Percentiles rank a stretch among this genome's conserved stretches.
Conservation (phyloP, 805 yeast genomes). For the Candida ovalis region DNA sequence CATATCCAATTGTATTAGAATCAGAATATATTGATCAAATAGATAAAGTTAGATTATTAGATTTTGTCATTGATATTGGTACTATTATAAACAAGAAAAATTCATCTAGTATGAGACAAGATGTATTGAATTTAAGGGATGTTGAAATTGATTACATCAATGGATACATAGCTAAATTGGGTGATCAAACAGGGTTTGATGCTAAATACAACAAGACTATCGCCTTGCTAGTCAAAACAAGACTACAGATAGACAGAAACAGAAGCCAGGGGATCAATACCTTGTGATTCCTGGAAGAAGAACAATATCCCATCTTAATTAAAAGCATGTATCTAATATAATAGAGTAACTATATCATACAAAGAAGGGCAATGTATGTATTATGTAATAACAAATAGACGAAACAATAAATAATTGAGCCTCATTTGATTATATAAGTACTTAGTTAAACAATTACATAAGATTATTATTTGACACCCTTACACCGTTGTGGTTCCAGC, state of each 20-base stretch:
- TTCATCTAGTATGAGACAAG: constrained; percentile 70
- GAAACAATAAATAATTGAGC: too few species aligned
- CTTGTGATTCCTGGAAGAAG: too few species aligned
- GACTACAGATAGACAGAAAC: constrained; percentile 21
- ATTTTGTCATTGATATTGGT: constrained; percentile 26
- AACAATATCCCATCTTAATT: too few species aligned
- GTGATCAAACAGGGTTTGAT: constrained; percentile 38
- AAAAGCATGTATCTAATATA: too few species aligned
- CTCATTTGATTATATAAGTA: too few species aligned
- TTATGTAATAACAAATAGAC: too few species aligned
- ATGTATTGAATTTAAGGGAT: constrained; percentile 46
- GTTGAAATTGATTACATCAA: constrained; percentile 84
- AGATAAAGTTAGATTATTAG: constrained; percentile 33
- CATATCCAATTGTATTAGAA: constrained; percentile 26
- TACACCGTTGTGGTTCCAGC: too few species aligned
- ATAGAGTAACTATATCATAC: too few species aligned
- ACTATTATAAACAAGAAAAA: constrained; percentile 41
- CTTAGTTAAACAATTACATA: too few species aligned
- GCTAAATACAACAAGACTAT: constrained; percentile 49
- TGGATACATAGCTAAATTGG: constrained; percentile 67
- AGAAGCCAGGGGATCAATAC: constrained; percentile 1
- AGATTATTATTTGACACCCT: too few species aligned
- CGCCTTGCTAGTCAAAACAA: constrained; percentile 40
- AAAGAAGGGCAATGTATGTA: too few species aligned
- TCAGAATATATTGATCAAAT: constrained; percentile 32